Evolutionary conservation across 73 alveolate species (phyloP), one percentile per base, ranked within the genome.

Genomic region (Loxodes magnus): DNA sequence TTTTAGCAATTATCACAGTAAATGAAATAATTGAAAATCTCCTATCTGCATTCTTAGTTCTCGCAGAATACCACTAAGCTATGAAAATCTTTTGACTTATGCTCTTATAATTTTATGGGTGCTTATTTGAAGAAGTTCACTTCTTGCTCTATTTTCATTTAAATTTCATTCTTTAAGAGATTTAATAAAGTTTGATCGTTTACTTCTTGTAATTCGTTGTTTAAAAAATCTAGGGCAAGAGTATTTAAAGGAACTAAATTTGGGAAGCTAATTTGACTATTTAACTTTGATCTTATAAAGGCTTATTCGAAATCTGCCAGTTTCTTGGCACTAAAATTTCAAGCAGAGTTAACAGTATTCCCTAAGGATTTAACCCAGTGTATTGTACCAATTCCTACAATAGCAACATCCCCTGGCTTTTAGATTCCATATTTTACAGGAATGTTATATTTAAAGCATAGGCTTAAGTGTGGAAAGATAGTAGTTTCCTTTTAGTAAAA

Each of bases 321-420:
- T 3, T 51, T 66, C 34, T 39, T 44, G 26, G 72, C 44, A 5
- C 79, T 77, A 20, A 71, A 65, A 57, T 78, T 78, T 82, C 92
- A 78, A 9, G 92, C 92, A 2, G 79, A 65, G 21, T 78, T 62
- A 9, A 65, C 39, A 16, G 87, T 76, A 12, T 35, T 51, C n/a
- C 87, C 92, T 20, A 42, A 49, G 4, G 74, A 48, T 30, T 58
- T 35, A 5, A 78, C 92, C 86, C 92, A 78, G 73, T 78, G 92
- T 5, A 59, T 60, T 22, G 77, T 46, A 5, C 92, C 87, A 0
- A 77, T 63, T n/a, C 79, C 92, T 20, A 78, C 76, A 0, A 64
- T 28, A 14, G 73, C 79, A 3, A 74, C 20, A 48, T 74, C 88
- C 5, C 82, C 88, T 41, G 58, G 54, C 26, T 42, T 50, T 50